These are phyloP conservation scores for Cylindrotheca closterium DNA, from an alignment of 108 stramenopile species.

Conservation along the genomic window DNA sequence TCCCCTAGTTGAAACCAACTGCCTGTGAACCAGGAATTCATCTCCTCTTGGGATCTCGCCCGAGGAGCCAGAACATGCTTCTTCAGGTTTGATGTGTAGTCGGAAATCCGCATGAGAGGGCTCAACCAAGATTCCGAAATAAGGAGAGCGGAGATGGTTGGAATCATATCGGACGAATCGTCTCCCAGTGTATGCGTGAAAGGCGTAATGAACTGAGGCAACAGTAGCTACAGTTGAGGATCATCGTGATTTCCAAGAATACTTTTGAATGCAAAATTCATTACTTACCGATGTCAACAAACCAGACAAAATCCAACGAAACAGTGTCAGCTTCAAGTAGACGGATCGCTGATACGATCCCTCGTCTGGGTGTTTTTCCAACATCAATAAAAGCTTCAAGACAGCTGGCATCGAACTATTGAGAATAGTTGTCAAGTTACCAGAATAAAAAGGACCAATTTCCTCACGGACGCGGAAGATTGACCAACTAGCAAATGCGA, in stretches of 20 bases:
- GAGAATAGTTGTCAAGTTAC: conserved; percentile 42
- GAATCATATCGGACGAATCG: conserved; percentile 47
- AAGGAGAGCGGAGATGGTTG: conserved; percentile 54
- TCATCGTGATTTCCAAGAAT: background rate
- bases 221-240: background rate
- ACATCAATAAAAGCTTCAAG: conserved; percentile 52
- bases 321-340: conserved; percentile 76
- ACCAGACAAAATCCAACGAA: conserved; percentile 59
- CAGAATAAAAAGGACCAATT: conserved; percentile 26
- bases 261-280: background rate
- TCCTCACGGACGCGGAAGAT: conserved; percentile 12
- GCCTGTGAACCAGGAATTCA: conserved; percentile 66
- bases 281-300: conserved; percentile 21
- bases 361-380: conserved; percentile 66
- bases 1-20: conserved; percentile 69
- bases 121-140: conserved; percentile 55
- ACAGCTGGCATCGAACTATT: conserved; percentile 62
- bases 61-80: conserved; percentile 72
- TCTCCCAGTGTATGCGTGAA: conserved; percentile 45
- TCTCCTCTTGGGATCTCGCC: conserved; percentile 58
- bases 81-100: conserved; percentile 48
- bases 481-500: conserved; percentile 34
- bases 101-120: conserved; percentile 55
- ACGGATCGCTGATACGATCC: conserved; percentile 58
- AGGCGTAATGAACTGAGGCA: conserved; percentile 42